These are phyloP conservation scores for Calonectria hawksworthii DNA, from an alignment of 2,329 filamentous ascomycete species.

Conservation along the genomic window DNA sequence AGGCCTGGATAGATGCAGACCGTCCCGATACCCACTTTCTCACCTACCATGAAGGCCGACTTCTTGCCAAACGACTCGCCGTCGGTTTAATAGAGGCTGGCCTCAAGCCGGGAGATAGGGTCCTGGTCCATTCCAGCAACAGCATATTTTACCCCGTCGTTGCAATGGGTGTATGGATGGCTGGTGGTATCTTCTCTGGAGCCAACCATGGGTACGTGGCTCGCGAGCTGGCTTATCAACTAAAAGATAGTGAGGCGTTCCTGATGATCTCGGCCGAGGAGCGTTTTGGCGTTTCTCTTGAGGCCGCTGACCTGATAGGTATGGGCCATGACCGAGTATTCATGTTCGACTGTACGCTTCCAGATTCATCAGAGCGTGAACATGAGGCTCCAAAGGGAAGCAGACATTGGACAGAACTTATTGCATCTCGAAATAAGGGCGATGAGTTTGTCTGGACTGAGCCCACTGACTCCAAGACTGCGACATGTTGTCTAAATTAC, in stretches of 20 bases:
- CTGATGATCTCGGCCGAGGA: conserved; percentile 76
- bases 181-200: conserved; percentile 83
- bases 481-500: conserved; percentile 82
- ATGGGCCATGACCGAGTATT: conserved; percentile 71
- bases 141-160: conserved; percentile 79
- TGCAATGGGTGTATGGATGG: conserved; percentile 82
- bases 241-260: conserved; percentile 77
- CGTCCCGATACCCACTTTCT: conserved; percentile 77
- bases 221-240: conserved; percentile 81
- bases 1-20: conserved; percentile 74
- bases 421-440: conserved; percentile 66
- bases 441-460: conserved; percentile 74
- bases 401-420: conserved; percentile 74
- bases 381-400: conserved; percentile 27
- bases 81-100: conserved; percentile 75
- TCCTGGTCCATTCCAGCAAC: conserved; percentile 82
- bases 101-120: conserved; percentile 76
- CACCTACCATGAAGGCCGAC: conserved; percentile 73
- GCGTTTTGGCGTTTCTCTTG: conserved; percentile 73
- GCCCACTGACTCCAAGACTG: conserved; percentile 62
- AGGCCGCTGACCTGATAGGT: conserved; percentile 73
- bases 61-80: conserved; percentile 80
- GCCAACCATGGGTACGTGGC: conserved; percentile 78
- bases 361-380: conserved; percentile 53
- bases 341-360: conserved; percentile 72